A percentile compares a stretch with the other conserved stretches of the same genome.
Evolutionary conservation across 352 stramenopile genomes (phyloP).

Genomic region (Globisporangium canariense): DNA sequence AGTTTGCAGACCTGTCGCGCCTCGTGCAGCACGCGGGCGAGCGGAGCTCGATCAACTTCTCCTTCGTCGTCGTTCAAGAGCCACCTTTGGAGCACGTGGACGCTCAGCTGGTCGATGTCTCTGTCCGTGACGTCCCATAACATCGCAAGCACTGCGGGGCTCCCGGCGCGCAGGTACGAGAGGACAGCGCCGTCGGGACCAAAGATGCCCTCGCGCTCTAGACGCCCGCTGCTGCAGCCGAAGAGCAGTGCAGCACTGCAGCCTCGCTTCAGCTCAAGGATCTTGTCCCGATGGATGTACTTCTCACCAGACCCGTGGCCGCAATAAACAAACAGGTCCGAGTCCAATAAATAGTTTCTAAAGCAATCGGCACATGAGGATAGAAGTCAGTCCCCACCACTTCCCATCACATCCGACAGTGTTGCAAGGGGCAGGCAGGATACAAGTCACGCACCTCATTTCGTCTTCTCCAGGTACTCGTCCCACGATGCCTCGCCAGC

Average conservation of each 20-base stretch:
- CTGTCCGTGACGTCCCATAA: constrained; percentile 99
- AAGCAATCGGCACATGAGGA: background rate
- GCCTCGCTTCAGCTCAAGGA: constrained; percentile 43
- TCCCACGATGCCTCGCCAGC: constrained; percentile 54
- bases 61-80: constrained; percentile 56
- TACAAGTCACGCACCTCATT: constrained; percentile 35
- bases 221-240: constrained; percentile 95
- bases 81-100: constrained; percentile 57
- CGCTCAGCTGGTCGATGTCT: constrained; percentile 95
- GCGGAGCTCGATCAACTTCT: constrained; percentile 18
- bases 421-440: background rate
- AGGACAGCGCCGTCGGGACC: constrained; percentile 93
- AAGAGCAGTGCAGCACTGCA: constrained; percentile 93
- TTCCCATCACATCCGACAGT: background rate
- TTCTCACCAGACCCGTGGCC: constrained; percentile 95
- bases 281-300: constrained; percentile 85
- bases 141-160: constrained; percentile 95
- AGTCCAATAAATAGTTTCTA: constrained; percentile 47
- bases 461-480: constrained; percentile 43
- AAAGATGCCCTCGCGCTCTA: constrained; percentile 86
- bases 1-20: constrained; percentile 92
- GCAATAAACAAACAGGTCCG: constrained; percentile 96
- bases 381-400: background rate
- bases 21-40: constrained; percentile 69
- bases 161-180: constrained; percentile 91